phyloP scores from a whole-genome alignment of 768 basidiomycete genomes.

The Asterophora parasitica region DNA sequence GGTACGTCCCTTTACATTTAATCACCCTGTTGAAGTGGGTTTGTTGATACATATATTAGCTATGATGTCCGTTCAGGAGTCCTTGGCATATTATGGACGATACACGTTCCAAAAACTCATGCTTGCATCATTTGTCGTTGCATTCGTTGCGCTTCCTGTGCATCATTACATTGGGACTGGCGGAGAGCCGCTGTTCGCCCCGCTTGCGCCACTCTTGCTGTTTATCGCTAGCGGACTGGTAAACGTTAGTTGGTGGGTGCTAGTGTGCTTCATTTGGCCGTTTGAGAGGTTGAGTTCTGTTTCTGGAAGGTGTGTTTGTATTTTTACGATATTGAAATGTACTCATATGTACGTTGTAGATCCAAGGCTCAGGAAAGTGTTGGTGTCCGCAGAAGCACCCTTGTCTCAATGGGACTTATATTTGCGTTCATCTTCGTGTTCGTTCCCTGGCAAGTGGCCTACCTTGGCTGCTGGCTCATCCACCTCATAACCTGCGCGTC shows the following conservation, averaged over 20 bases:
- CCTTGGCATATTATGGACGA: conserved; percentile 41
- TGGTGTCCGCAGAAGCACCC: conserved; percentile 40
- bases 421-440: conserved; percentile 64
- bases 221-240: conserved; percentile 65
- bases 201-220: conserved; percentile 53
- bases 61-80: conserved; percentile 45
- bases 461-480: conserved; percentile 77
- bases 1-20: conserved; percentile 13
- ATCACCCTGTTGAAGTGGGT: neutral
- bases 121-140: conserved; percentile 36
- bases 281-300: conserved; percentile 29
- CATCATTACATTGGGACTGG: conserved; percentile 56
- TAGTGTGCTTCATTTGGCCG: conserved; percentile 45
- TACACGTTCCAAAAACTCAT: conserved; percentile 38
- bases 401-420: conserved; percentile 57
- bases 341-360: neutral
- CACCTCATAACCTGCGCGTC: conserved; percentile 64
- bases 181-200: conserved; percentile 43
- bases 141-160: conserved; percentile 53
- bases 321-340: neutral
- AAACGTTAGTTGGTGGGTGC: conserved; percentile 50
- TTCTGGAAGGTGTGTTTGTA: conserved; percentile 31
- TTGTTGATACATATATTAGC: conserved; percentile 22
- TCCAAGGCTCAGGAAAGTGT: conserved; percentile 25
- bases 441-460: conserved; percentile 92